A percentile compares a stretch with the other conserved stretches of the same genome.
phyloP scores from a whole-genome alignment of 1,139 yeast genomes.

The Magnusiomyces tetraspermus region DNA sequence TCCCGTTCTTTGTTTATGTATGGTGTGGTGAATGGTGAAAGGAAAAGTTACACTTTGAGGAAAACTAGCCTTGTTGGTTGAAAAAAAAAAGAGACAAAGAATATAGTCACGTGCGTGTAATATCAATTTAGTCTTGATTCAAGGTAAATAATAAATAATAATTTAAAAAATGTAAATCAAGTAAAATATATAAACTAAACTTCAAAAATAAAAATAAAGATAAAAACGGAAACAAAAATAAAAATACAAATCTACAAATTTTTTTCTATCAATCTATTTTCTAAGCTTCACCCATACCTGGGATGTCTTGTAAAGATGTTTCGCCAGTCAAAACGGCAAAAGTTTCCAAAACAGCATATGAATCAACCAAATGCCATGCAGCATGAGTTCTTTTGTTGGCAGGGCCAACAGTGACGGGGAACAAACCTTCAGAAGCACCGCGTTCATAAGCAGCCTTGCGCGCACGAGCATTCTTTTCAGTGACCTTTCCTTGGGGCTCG shows the following conservation, averaged over 20 bases:
- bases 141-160: no score
- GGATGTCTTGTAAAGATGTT: conserved; percentile 37
- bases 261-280: background rate
- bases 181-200: background rate
- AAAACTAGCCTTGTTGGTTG: no score
- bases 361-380: conserved; percentile 78
- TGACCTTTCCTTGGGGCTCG: background rate
- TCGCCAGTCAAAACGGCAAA: conserved; percentile 70
- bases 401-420: conserved; percentile 92
- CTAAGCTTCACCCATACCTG: background rate
- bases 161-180: no score
- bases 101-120: no score
- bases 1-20: no score
- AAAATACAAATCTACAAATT: background rate
- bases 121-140: no score
- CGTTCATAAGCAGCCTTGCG: conserved; percentile 19
- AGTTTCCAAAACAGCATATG: conserved; percentile 76
- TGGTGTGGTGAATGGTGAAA: no score
- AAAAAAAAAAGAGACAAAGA: no score
- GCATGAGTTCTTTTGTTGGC: conserved; percentile 86
- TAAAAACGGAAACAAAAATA: background rate
- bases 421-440: conserved; percentile 36
- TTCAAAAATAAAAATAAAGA: background rate
- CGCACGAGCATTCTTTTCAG: conserved; percentile 6
- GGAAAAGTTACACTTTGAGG: no score